Conservation (phyloP, 2,329 filamentous ascomycete species). For the Aspergillus puulaauensis region DNA sequence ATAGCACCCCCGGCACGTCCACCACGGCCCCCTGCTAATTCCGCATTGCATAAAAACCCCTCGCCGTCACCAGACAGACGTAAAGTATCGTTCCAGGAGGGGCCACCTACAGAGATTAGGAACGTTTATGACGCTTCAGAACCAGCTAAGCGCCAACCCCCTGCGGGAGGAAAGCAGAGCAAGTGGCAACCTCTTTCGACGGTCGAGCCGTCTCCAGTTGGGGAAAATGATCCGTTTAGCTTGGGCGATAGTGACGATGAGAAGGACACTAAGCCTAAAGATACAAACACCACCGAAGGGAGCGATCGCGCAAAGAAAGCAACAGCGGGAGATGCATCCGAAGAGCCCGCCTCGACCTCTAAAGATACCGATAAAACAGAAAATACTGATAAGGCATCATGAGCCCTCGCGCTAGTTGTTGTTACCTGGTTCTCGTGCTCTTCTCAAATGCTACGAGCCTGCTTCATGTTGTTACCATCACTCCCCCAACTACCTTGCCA, state of each 20-base stretch:
- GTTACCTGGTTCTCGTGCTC: background rate
- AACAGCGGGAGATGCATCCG: slow-evolving; percentile 51
- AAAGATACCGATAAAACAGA: slow-evolving; percentile 27
- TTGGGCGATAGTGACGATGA: slow-evolving; percentile 95
- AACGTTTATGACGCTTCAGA: slow-evolving; percentile 66
- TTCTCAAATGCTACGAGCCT: background rate
- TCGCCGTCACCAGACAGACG: slow-evolving; percentile 54
- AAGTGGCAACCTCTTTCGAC: slow-evolving; percentile 96
- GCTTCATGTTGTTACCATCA: background rate
- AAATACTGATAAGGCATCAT: slow-evolving; percentile 27
- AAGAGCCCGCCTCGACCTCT: slow-evolving; percentile 34
- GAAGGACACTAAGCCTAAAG: slow-evolving; percentile 70
- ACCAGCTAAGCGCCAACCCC: slow-evolving; percentile 54
- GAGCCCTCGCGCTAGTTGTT: background rate
- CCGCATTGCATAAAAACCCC: slow-evolving; percentile 74
- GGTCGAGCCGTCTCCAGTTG: slow-evolving; percentile 79
- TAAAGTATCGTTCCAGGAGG: slow-evolving; percentile 60
- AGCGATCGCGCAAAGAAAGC: slow-evolving; percentile 65
- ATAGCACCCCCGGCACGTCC: slow-evolving; percentile 54
- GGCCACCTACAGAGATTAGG: slow-evolving; percentile 76
- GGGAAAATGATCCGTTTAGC: slow-evolving; percentile 93
- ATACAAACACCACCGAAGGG: slow-evolving; percentile 51
- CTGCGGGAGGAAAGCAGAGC: slow-evolving; percentile 66
- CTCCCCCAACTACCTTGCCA: slow-evolving; percentile 3
- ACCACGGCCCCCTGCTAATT: slow-evolving; percentile 70